phyloP scores from a whole-genome alignment of 1,139 yeast species.

The Geotrichum phurueaensis region DNA sequence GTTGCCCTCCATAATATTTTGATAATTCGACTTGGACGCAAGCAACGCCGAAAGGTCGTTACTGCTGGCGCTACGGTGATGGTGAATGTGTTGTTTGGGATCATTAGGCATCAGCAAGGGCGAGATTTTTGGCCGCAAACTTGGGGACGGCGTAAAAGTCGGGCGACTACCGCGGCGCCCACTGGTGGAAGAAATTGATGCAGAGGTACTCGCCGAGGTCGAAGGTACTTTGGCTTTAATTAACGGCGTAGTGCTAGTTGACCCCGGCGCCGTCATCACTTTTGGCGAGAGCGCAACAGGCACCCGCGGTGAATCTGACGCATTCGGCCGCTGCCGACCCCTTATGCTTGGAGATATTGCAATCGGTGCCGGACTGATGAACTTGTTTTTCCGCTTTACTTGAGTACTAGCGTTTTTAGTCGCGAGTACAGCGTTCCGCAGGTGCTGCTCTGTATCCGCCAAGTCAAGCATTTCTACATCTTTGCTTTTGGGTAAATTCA shows the following conservation, averaged over 20 bases:
- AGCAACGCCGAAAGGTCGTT: conserved; percentile 32
- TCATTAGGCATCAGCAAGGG: conserved; percentile 22
- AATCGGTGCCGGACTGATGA: conserved; percentile 13
- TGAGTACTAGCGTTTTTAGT: conserved; percentile 22
- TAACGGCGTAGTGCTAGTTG: conserved; percentile 11
- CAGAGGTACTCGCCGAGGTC: background rate
- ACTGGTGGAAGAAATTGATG: background rate
- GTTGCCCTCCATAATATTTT: conserved; percentile 41
- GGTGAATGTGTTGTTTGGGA: conserved; percentile 18
- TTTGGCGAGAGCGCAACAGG: conserved; percentile 3
- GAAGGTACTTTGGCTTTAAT: conserved; percentile 17
- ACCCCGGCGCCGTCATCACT: conserved; percentile 4
- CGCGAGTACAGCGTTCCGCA: conserved; percentile 27
- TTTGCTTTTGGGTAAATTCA: conserved; percentile 34
- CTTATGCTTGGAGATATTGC: conserved; percentile 15
- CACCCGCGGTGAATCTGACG: background rate
- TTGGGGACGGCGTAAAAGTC: conserved; percentile 22
- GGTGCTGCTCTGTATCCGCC: conserved; percentile 24
- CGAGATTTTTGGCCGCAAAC: conserved; percentile 25
- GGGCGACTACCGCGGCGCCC: conserved; percentile 13
- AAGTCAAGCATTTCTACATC: conserved; percentile 17
- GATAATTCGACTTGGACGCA: conserved; percentile 41
- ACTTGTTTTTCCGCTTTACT: background rate
- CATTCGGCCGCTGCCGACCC: background rate
- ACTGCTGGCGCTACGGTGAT: conserved; percentile 18